Evolutionary conservation across 495 filamentous ascomycete species (phyloP).

Genomic region (Aspergillus nanangensis): DNA sequence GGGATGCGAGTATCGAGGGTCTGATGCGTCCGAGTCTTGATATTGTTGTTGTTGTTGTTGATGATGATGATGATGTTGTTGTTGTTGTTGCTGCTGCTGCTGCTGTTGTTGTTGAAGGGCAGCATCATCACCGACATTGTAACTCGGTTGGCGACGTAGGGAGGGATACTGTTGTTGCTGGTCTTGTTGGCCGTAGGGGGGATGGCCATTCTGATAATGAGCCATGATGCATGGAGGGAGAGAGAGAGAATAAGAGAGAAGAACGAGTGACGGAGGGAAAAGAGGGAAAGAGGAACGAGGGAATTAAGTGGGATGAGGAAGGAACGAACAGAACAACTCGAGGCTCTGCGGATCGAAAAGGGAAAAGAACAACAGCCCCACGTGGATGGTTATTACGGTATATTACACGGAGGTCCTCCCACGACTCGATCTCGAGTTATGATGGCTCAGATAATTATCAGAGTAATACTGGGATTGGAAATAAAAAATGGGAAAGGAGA

Average conservation of each 20-base stretch:
- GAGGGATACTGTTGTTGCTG: conserved; percentile 26
- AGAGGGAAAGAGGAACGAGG: neutral
- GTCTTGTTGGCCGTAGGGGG: conserved; percentile 32
- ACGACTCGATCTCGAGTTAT: no score
- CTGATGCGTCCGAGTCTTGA: conserved; percentile 24
- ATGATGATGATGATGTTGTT: conserved; percentile 38
- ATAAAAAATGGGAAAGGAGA: no score
- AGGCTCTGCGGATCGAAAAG: no score
- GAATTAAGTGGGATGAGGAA: neutral
- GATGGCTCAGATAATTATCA: no score
- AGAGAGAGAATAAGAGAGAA: neutral
- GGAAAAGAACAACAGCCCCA: no score
- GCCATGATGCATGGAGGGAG: conserved; percentile 29
- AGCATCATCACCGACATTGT: conserved; percentile 74
- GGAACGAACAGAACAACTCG: no score
- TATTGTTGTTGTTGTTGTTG: conserved; percentile 25
- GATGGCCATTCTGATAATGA: conserved; percentile 47
- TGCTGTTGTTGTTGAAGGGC: conserved; percentile 41
- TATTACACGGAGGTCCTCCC: no score
- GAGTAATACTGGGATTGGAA: no score
- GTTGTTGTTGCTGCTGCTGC: conserved; percentile 24
- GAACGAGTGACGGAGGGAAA: neutral
- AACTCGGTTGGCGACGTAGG: conserved; percentile 64
- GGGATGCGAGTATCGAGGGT: conserved; percentile 28
- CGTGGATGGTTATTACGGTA: no score